Conservation (phyloP, 2,329 filamentous ascomycete genomes). For the Drechslerella dactyloides region DNA sequence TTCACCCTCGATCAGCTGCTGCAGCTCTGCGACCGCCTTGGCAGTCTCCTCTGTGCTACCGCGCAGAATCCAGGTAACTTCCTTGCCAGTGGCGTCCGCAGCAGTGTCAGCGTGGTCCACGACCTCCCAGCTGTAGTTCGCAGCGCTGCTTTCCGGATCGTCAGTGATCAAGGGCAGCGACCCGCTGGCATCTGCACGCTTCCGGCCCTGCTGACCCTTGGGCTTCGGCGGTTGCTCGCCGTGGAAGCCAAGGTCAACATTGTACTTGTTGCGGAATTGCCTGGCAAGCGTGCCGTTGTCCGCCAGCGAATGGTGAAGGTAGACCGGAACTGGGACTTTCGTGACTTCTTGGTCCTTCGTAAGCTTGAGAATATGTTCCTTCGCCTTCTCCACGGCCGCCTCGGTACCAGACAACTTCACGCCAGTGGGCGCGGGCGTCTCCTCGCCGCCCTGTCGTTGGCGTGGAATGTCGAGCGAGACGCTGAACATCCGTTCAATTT, state of each 20-base stretch:
- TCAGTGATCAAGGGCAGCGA: conserved; percentile 92
- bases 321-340: conserved; percentile 80
- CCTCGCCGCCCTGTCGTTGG: conserved; percentile 71
- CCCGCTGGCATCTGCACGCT: conserved; percentile 66
- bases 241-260: conserved; percentile 89
- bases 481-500: conserved; percentile 83
- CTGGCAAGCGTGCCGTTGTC: conserved; percentile 96
- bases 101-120: conserved; percentile 67
- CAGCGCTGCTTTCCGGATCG: conserved; percentile 64
- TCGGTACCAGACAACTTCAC: conserved; percentile 85
- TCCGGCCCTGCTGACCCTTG: conserved; percentile 60
- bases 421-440: conserved; percentile 71
- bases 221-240: conserved; percentile 75
- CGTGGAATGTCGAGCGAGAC: conserved; percentile 89
- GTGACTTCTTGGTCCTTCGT: conserved; percentile 87
- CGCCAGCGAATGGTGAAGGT: conserved; percentile 80
- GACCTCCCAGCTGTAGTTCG: conserved; percentile 82
- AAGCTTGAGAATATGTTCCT: conserved; percentile 78
- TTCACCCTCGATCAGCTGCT: conserved; percentile 74
- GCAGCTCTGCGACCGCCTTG: conserved; percentile 78
- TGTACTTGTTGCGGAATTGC: conserved; percentile 80
- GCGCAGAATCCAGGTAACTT: conserved; percentile 87
- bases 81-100: conserved; percentile 58
- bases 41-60: conserved; percentile 78
- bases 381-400: conserved; percentile 80